phyloP scores from a whole-genome alignment of 2,329 filamentous ascomycete species.

The Ascochyta koolunga region DNA sequence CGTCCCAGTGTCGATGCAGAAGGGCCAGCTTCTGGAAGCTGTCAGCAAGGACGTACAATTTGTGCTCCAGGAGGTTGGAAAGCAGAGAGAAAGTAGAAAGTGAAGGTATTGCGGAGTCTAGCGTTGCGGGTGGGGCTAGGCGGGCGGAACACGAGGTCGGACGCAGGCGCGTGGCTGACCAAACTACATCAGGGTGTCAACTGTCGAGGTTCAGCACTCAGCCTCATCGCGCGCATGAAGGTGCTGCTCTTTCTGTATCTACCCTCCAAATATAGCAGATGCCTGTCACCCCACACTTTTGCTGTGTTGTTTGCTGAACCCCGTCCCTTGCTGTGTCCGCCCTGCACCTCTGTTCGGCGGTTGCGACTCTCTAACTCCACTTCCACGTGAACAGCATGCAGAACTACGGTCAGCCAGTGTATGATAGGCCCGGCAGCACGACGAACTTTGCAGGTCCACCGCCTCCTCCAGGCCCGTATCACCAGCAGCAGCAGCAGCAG shows the following conservation, averaged over 20 bases:
- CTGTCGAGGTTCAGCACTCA: constrained; percentile 33
- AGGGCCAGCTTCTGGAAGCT: constrained; percentile 32
- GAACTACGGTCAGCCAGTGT: constrained; percentile 39
- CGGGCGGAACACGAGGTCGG: constrained; percentile 2
- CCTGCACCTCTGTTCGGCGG: constrained; percentile 8
- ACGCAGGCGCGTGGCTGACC: constrained; percentile 9
- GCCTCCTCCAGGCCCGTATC: constrained; percentile 32
- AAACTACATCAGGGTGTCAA: constrained; percentile 14
- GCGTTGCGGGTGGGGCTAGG: background rate
- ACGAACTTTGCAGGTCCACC: constrained; percentile 36
- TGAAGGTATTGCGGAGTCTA: background rate
- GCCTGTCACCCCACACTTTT: constrained; percentile 8
- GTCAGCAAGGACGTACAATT: constrained; percentile 54
- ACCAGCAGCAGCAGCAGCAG: constrained; percentile 35
- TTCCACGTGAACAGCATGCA: constrained; percentile 38
- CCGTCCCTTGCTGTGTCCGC: constrained; percentile 16
- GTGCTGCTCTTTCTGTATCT: constrained; percentile 26
- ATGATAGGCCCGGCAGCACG: constrained; percentile 42
- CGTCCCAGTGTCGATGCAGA: constrained; percentile 71
- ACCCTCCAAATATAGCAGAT: constrained; percentile 23
- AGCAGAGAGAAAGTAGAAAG: constrained; percentile 7
- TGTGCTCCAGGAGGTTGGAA: constrained; percentile 11
- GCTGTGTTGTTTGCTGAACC: constrained; percentile 14
- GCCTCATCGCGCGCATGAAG: constrained; percentile 30
- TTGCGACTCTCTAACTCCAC: constrained; percentile 15